These are phyloP conservation scores for Septoria linicola DNA, from an alignment of 2,329 filamentous ascomycete genomes.

Conservation along the genomic window DNA sequence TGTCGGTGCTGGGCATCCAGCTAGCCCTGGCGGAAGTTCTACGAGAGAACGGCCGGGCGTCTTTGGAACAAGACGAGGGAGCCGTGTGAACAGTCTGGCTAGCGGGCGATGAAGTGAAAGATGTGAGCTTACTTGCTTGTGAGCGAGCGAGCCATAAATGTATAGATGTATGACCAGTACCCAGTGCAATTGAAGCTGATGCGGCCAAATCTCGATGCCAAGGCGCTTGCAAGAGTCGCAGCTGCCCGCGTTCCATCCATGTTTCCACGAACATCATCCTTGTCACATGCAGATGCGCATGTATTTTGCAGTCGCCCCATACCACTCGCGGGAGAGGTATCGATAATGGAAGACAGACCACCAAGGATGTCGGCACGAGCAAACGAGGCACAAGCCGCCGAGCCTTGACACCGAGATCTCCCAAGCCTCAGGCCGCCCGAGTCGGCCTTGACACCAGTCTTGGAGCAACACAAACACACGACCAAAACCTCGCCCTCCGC, in stretches of 20 bases:
- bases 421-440: not conserved
- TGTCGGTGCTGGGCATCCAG: conserved; percentile 10
- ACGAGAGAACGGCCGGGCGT: conserved; percentile 15
- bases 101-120: not conserved
- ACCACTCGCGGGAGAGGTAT: no score
- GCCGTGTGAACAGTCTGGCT: conserved; percentile 20
- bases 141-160: no score
- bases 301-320: no score
- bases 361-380: no score
- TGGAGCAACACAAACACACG: not conserved
- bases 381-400: not conserved
- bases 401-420: not conserved
- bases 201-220: no score
- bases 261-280: no score
- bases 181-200: no score
- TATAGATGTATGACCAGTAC: no score
- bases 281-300: no score
- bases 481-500: not conserved
- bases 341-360: no score
- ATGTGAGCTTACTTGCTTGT: not conserved
- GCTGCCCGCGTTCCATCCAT: no score
- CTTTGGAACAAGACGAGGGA: conserved; percentile 30
- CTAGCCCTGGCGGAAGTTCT: conserved; percentile 26
- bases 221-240: no score
- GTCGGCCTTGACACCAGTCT: not conserved